phyloP scores from a whole-genome alignment of 2,329 filamentous ascomycete species.

The Alternaria postmessia region DNA sequence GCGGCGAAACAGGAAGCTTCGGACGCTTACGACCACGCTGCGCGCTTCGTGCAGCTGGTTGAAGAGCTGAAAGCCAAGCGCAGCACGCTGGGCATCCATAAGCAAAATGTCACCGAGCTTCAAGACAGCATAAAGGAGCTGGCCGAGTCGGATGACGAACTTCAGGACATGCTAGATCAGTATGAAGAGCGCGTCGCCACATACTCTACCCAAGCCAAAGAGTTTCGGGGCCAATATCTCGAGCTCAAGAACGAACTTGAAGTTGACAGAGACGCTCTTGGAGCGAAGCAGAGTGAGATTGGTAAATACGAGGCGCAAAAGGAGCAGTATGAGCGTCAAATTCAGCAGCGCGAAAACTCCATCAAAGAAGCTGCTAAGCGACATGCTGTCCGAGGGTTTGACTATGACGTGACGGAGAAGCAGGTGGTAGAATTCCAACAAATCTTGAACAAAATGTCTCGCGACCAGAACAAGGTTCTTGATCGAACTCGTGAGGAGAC shows the following conservation, averaged over 20 bases:
- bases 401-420: conserved; percentile 76
- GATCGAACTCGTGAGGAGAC: conserved; percentile 78
- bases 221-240: conserved; percentile 70
- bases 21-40: conserved; percentile 75
- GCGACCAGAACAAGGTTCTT: conserved; percentile 80
- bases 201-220: conserved; percentile 69
- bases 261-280: conserved; percentile 52
- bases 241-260: conserved; percentile 66
- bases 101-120: conserved; percentile 75
- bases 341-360: conserved; percentile 74
- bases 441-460: conserved; percentile 75
- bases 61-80: conserved; percentile 78
- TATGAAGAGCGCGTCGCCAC: conserved; percentile 78
- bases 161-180: conserved; percentile 75
- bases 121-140: conserved; percentile 78
- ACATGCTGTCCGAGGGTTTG: conserved; percentile 85
- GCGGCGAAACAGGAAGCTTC: conserved; percentile 60
- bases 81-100: conserved; percentile 74
- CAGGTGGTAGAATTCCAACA: conserved; percentile 80
- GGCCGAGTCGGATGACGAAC: conserved; percentile 76
- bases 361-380: conserved; percentile 79
- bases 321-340: conserved; percentile 82
- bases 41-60: conserved; percentile 76
- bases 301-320: conserved; percentile 87
- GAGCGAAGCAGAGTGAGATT: conserved; percentile 65